Percentiles rank a stretch among this genome's conserved stretches.
Conservation (phyloP, 2,329 filamentous ascomycete genomes). For the Fusarium sp. region DNA sequence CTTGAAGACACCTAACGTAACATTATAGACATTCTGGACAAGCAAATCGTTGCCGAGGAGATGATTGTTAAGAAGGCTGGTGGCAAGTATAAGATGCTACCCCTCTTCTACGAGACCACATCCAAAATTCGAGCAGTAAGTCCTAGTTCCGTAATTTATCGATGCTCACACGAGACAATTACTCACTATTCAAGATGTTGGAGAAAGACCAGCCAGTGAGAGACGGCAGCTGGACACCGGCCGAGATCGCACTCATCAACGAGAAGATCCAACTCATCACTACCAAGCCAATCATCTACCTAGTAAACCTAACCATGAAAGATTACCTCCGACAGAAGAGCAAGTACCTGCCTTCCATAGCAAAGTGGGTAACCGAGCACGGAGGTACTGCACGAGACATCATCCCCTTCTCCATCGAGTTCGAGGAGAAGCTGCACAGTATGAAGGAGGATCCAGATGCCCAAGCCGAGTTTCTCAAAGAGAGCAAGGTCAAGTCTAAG, state of each 20-base stretch:
- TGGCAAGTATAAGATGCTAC: conserved; percentile 60
- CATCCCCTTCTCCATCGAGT: conserved; percentile 60
- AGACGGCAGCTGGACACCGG: conserved; percentile 58
- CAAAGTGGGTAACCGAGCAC: conserved; percentile 60
- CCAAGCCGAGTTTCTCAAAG: conserved; percentile 53
- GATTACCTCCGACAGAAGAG: conserved; percentile 61
- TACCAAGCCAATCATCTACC: conserved; percentile 60
- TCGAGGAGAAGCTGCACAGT: conserved; percentile 58
- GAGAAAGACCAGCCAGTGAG: conserved; percentile 57
- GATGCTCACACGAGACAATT: neutral
- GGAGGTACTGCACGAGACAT: conserved; percentile 57
- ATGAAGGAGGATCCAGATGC: conserved; percentile 54
- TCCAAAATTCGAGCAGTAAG: conserved; percentile 54
- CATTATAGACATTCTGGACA: conserved; percentile 54
- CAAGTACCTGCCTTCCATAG: conserved; percentile 60
- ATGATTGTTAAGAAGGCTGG: conserved; percentile 57
- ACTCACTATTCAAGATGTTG: conserved; percentile 49
- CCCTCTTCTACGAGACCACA: conserved; percentile 58
- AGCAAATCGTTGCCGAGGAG: conserved; percentile 56
- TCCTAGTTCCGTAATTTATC: no score
- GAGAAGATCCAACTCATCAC: conserved; percentile 61
- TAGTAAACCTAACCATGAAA: conserved; percentile 61
- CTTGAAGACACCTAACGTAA: neutral
- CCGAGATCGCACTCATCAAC: conserved; percentile 60
- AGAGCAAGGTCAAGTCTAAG: conserved; percentile 57